Evolutionary conservation across 108 stramenopile genomes (phyloP), one percentile per base, ranked within the genome.

Genomic region (Cyclotella baltica): DNA sequence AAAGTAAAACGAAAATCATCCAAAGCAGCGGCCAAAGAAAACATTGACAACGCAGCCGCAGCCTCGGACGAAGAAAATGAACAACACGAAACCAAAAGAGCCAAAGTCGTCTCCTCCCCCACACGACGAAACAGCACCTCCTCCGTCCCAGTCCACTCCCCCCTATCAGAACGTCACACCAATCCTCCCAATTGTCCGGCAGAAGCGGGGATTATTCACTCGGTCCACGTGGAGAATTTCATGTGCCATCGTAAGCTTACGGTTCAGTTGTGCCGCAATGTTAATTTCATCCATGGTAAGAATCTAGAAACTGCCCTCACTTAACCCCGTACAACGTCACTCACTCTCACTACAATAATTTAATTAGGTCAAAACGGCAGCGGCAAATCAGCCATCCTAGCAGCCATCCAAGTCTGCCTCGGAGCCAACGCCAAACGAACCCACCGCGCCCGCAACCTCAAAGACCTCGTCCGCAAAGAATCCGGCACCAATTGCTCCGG

Each of bases 281-380:
- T 98, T 68, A 99, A 99, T 75, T 99, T 99, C 80, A 96, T 99
- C 79, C 82, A 91, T 71, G 98, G 98, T n/a, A n/a, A n/a, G n/a
- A n/a, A n/a, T n/a, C n/a, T n/a, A n/a, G n/a, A n/a, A n/a, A n/a
- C n/a, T n/a, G n/a, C n/a, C n/a, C n/a, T n/a, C n/a, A n/a, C n/a
- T n/a, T n/a, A n/a, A n/a, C n/a, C n/a, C n/a, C n/a, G n/a, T n/a
- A n/a, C n/a, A n/a, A n/a, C n/a, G n/a, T n/a, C n/a, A n/a, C n/a
- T n/a, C n/a, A n/a, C n/a, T n/a, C n/a, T n/a, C n/a, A n/a, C n/a
- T n/a, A n/a, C n/a, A n/a, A n/a, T n/a, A n/a, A n/a, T n/a, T n/a
- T n/a, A n/a, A n/a, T n/a, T n/a, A n/a, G n/a, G n/a, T 0, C 86
- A 89, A 67, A 99, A 99, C 78, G 98, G 98, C 0, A 84, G 86